Percentiles rank a stretch among this genome's conserved stretches.
Evolutionary conservation across 768 basidiomycete genomes (phyloP).

Genomic region (Hygrocybe coccinea): DNA sequence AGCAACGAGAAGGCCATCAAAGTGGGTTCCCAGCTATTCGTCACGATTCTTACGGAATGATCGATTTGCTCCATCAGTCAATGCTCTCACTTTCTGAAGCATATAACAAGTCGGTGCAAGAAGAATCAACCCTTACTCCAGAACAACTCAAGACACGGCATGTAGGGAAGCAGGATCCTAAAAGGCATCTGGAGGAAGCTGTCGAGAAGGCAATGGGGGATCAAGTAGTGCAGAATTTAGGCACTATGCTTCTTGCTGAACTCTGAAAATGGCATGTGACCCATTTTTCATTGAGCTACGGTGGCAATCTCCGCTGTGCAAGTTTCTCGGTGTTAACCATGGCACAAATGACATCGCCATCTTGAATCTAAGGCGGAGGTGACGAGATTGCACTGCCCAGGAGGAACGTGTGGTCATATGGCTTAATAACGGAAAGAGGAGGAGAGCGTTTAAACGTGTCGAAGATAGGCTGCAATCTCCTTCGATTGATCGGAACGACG

Average conservation of each 20-base stretch:
- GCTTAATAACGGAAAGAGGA: too few species aligned
- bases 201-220: conserved; percentile 98
- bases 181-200: conserved; percentile 94
- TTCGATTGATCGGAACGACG: too few species aligned
- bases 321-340: too few species aligned
- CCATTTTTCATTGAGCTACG: conserved; percentile 10
- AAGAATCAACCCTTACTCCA: conserved; percentile 89
- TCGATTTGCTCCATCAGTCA: conserved; percentile 48
- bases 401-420: too few species aligned
- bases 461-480: too few species aligned
- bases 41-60: conserved; percentile 11
- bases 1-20: conserved; percentile 91
- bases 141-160: conserved; percentile 97
- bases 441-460: too few species aligned
- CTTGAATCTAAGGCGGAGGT: too few species aligned
- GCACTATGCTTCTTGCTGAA: conserved; percentile 92
- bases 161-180: conserved; percentile 97
- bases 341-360: too few species aligned
- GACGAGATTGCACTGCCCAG: too few species aligned
- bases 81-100: conserved; percentile 91
- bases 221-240: conserved; percentile 92
- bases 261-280: conserved; percentile 42
- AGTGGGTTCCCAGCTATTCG: conserved; percentile 40
- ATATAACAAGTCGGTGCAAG: conserved; percentile 97
- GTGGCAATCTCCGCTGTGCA: neutral